Conservation (phyloP, 1,284 basidiomycete species). For the Ustilago curta region DNA sequence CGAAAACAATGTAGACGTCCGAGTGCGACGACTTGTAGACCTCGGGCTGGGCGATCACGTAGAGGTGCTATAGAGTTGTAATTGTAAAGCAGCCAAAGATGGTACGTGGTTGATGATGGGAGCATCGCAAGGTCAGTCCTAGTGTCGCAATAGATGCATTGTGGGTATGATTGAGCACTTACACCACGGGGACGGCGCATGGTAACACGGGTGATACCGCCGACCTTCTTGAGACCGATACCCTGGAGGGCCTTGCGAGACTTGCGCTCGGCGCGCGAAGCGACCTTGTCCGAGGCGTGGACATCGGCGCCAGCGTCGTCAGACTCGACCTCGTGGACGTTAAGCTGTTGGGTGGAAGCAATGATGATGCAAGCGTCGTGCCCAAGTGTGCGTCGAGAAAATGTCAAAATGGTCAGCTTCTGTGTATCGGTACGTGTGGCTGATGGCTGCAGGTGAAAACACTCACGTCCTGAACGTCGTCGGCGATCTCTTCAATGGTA, state of each 20-base stretch:
- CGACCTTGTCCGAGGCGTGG: constrained; percentile 89
- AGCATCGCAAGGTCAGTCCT: constrained; percentile 15
- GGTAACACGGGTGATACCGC: constrained; percentile 93
- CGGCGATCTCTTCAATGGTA: constrained; percentile 82
- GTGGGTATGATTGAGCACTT: constrained; percentile 63
- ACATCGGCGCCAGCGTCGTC: constrained; percentile 75
- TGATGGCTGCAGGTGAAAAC: constrained; percentile 64
- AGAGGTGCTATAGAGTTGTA: constrained; percentile 76
- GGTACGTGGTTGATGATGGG: not conserved
- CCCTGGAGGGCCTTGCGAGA: constrained; percentile 67
- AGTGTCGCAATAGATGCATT: not conserved
- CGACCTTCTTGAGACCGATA: constrained; percentile 79
- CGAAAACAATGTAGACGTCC: constrained; percentile 98
- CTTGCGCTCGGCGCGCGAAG: constrained; percentile 73
- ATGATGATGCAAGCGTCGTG: not conserved
- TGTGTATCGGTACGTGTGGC: not conserved
- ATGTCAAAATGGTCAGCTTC: constrained; percentile 4
- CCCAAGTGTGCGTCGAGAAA: not conserved
- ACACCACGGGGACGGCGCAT: constrained; percentile 94
- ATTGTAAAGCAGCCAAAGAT: too few species aligned
- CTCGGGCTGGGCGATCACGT: constrained; percentile 92
- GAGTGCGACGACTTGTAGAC: constrained; percentile 98
- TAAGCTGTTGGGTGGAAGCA: constrained; percentile 63
- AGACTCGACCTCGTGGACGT: constrained; percentile 74
- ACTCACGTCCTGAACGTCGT: constrained; percentile 73